Conservation (phyloP, 1,284 basidiomycete genomes). For the Puccinia coronata region DNA sequence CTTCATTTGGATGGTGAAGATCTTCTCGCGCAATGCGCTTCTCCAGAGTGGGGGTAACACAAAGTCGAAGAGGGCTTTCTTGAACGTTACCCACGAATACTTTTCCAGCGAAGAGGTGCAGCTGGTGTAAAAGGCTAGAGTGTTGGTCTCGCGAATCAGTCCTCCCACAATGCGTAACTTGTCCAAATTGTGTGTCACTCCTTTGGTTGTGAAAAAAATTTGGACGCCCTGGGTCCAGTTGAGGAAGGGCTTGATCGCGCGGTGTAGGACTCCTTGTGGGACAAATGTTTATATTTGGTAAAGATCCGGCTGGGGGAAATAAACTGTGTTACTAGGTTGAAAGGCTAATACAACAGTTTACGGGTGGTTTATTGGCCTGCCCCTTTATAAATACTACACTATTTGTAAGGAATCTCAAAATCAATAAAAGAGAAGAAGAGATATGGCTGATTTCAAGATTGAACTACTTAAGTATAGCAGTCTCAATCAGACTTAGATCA, state of each 20-base stretch:
- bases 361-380: no score
- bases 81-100: background rate
- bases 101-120: background rate
- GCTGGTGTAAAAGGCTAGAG: background rate
- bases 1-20: background rate
- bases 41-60: background rate
- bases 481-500: no score
- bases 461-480: no score
- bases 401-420: no score
- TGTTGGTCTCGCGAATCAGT: slow-evolving; percentile 11
- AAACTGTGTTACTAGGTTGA: no score
- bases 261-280: no score
- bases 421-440: no score
- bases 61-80: background rate
- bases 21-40: background rate
- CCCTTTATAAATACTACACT: no score
- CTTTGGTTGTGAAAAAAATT: slow-evolving; percentile 14
- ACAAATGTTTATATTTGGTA: no score
- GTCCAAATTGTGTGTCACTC: background rate
- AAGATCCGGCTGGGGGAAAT: no score
- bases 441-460: no score
- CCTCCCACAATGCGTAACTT: background rate
- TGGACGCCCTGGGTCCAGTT: background rate
- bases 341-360: no score
- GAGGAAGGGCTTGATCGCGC: background rate